A percentile compares a stretch with the other conserved stretches of the same genome.
Evolutionary conservation across 345 rosid species (phyloP).

Genomic region (Rhizophora apiculata): DNA sequence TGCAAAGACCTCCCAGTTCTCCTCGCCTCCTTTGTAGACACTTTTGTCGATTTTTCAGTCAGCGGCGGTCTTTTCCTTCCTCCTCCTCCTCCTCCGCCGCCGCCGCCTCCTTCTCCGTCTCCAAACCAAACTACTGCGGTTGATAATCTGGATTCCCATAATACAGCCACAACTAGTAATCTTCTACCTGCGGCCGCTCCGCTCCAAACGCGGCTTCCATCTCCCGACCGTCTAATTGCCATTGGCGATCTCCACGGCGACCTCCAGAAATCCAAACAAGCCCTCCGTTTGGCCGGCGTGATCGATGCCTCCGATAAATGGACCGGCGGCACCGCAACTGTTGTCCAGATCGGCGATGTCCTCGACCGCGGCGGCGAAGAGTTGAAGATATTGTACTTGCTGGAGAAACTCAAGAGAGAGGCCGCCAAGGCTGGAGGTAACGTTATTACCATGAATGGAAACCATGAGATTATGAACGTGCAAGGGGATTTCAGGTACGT

Average conservation of each 20-base stretch:
- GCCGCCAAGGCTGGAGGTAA: conserved; percentile 64
- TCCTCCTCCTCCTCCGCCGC: not conserved
- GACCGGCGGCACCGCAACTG: conserved; percentile 71
- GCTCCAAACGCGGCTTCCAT: conserved; percentile 42
- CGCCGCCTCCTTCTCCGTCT: not conserved
- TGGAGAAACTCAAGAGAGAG: conserved; percentile 74
- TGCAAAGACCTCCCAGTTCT: conserved; percentile 51
- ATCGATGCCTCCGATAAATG: conserved; percentile 60
- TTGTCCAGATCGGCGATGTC: conserved; percentile 86
- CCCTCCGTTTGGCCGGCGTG: conserved; percentile 66
- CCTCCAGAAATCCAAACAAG: conserved; percentile 59
- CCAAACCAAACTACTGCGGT: not conserved
- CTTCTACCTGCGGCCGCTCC: not conserved
- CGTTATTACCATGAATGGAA: conserved; percentile 77
- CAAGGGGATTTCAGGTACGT: conserved; percentile 79
- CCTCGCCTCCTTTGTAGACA: conserved; percentile 72
- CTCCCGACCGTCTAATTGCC: conserved; percentile 66
- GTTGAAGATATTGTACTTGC: conserved; percentile 66
- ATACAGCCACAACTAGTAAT: no score
- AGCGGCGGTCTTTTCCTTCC: conserved; percentile 59
- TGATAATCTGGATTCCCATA: no score
- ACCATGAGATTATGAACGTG: conserved; percentile 92
- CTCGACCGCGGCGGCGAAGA: conserved; percentile 87
- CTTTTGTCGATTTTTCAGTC: conserved; percentile 75
- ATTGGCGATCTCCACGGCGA: conserved; percentile 93